Evolutionary conservation across 441 rosid species (phyloP).

Genomic region (Arabidopsis lyrata): DNA sequence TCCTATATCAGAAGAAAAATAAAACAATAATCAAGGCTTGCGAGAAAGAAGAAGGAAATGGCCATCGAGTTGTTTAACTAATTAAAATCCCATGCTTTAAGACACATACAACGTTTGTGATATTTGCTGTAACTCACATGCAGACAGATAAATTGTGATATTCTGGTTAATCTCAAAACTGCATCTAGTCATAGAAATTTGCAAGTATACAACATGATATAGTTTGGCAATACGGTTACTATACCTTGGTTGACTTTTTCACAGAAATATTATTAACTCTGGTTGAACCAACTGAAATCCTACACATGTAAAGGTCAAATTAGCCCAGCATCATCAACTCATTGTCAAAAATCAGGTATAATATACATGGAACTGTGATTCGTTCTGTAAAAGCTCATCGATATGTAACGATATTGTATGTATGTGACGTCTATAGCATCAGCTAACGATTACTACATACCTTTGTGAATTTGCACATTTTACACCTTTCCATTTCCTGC

Average conservation of each 20-base stretch:
- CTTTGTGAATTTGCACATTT: constrained; percentile 47
- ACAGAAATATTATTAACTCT: constrained; percentile 47
- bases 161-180: constrained; percentile 22
- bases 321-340: constrained; percentile 28
- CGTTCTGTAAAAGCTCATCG: constrained; percentile 1
- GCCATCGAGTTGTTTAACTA: neutral
- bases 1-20: constrained; percentile 50
- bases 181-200: constrained; percentile 15
- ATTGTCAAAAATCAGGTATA: constrained; percentile 10
- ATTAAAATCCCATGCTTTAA: constrained; percentile 14
- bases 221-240: constrained; percentile 8
- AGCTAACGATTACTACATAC: constrained; percentile 46
- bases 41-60: constrained; percentile 20
- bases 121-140: constrained; percentile 2
- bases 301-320: constrained; percentile 47
- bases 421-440: neutral
- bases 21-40: constrained; percentile 26
- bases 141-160: neutral
- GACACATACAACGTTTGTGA: constrained; percentile 3
- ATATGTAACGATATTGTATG: constrained; percentile 2
- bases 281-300: constrained; percentile 54
- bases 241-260: constrained; percentile 61
- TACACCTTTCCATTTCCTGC: constrained; percentile 61
- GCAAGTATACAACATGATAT: constrained; percentile 6
- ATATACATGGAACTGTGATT: constrained; percentile 14